Evolutionary conservation across 345 rosid species (phyloP).

Genomic region (Boechera divaricarpa): DNA sequence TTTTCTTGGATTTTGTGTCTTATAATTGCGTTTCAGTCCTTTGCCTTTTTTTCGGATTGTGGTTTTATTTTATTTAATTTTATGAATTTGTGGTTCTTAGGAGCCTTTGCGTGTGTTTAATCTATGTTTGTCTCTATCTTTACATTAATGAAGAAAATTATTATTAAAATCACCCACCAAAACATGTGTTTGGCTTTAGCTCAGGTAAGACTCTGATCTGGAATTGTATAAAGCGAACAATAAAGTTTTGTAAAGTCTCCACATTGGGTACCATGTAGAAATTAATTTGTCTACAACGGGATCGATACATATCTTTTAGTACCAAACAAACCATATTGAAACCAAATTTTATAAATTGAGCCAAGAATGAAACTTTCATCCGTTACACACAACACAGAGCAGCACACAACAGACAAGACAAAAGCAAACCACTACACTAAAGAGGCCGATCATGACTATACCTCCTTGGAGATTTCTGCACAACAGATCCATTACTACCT

Average conservation of each 20-base stretch:
- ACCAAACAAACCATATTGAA: neutral
- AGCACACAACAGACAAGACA: constrained; percentile 30
- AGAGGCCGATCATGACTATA: constrained; percentile 58
- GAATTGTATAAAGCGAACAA: neutral
- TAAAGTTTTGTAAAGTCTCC: neutral
- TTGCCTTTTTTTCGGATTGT: too few relatives aligned
- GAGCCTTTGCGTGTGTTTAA: too few relatives aligned
- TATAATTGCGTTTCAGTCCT: too few relatives aligned
- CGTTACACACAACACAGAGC: constrained; percentile 7
- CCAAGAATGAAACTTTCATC: neutral
- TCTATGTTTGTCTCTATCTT: too few relatives aligned
- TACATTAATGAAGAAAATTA: too few relatives aligned
- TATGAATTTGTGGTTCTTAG: too few relatives aligned
- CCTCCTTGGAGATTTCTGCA: constrained; percentile 62
- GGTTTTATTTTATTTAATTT: too few relatives aligned
- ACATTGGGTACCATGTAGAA: too few relatives aligned
- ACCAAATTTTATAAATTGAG: constrained; percentile 1
- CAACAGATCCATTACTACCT: constrained; percentile 44
- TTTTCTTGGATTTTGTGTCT: too few relatives aligned
- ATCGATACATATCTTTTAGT: neutral
- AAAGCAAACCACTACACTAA: neutral
- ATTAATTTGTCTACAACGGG: neutral
- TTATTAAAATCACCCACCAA: too few relatives aligned
- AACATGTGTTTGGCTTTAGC: too few relatives aligned
- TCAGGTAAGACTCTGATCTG: too few relatives aligned